These are phyloP conservation scores for Camellia japonica DNA, from an alignment of 148 eudicot genomes.

Conservation along the genomic window DNA sequence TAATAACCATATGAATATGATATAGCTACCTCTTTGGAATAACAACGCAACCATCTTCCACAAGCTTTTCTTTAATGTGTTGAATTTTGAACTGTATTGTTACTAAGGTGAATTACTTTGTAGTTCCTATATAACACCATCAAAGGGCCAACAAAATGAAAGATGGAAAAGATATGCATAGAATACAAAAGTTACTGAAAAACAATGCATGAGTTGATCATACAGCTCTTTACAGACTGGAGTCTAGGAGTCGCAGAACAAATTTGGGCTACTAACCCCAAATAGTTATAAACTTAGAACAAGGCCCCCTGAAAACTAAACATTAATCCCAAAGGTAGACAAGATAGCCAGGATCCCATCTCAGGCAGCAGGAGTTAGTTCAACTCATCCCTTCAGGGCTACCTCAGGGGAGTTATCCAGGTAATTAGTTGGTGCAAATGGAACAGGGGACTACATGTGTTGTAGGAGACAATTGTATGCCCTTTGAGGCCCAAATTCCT, in stretches of 20 bases:
- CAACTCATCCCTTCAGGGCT: not conserved
- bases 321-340: not conserved
- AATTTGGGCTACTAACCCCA: not conserved
- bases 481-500: not conserved
- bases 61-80: not conserved
- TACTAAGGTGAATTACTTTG: not conserved
- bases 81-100: not conserved
- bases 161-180: not conserved
- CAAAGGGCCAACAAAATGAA: not conserved
- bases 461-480: not conserved
- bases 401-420: not conserved
- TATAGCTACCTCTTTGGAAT: not conserved
- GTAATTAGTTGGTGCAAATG: not conserved
- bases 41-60: not conserved
- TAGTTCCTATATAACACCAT: not conserved
- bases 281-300: not conserved
- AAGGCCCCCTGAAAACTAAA: not conserved
- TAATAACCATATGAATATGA: not conserved
- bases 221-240: not conserved
- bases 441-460: not conserved
- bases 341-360: not conserved
- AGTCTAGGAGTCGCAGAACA: not conserved
- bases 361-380: not conserved
- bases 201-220: not conserved
- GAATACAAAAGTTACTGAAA: not conserved